A percentile compares a stretch with the other conserved stretches of the same genome.
Conservation (phyloP, 2,329 filamentous ascomycete species). For the Colletotrichum navitas region DNA sequence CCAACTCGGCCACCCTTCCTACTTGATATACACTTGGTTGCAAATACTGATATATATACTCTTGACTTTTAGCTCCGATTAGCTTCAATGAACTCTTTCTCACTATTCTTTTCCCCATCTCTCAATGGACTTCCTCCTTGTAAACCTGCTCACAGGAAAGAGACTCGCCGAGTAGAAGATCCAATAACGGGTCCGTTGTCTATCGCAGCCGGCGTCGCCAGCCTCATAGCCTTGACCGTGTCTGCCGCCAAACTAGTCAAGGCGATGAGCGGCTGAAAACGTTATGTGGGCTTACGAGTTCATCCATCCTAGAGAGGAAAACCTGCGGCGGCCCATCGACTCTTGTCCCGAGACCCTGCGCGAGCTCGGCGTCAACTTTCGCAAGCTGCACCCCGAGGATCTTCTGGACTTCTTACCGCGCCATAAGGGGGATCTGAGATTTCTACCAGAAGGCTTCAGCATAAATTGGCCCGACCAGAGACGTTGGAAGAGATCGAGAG, state of each 20-base stretch:
- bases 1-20: slow-evolving; percentile 43
- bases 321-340: not conserved
- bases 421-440: not conserved
- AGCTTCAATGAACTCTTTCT: not conserved
- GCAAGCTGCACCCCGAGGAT: not conserved
- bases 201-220: not conserved
- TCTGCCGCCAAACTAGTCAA: not conserved
- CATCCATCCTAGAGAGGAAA: not conserved
- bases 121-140: not conserved
- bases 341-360: not conserved
- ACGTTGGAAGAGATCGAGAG: slow-evolving; percentile 2
- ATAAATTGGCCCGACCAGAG: not conserved
- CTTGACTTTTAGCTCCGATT: rapidly evolving
- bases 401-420: too few species aligned
- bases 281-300: not conserved
- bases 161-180: not conserved
- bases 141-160: not conserved
- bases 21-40: too few species aligned
- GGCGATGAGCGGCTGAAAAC: not conserved
- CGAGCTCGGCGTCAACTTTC: not conserved
- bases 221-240: not conserved
- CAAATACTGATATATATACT: too few species aligned
- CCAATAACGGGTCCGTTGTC: not conserved
- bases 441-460: not conserved
- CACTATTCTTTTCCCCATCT: not conserved